Evolutionary conservation across 495 filamentous ascomycete genomes (phyloP).

Genomic region (Aspergillus leporis): DNA sequence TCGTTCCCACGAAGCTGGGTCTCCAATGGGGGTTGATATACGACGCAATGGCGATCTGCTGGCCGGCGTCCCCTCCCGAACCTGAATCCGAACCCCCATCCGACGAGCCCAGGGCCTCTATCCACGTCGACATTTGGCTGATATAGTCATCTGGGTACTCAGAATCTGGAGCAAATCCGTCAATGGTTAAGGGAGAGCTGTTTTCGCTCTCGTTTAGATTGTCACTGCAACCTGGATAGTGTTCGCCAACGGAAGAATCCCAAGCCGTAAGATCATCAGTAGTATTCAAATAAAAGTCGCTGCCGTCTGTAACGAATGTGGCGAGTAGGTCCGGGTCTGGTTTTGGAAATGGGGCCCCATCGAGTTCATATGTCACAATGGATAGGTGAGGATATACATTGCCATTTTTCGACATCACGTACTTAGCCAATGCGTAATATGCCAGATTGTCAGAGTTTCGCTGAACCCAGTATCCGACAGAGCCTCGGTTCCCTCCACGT

Average conservation of each 20-base stretch:
- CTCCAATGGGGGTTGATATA: no score
- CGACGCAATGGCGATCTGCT: no score
- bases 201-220: constrained; percentile 7
- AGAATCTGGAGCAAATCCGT: constrained; percentile 11
- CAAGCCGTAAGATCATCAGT: constrained; percentile 9
- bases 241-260: constrained; percentile 5
- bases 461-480: constrained; percentile 12
- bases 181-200: constrained; percentile 10
- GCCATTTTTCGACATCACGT: constrained; percentile 5
- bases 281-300: constrained; percentile 10
- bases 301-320: constrained; percentile 9
- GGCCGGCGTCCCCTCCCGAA: no score
- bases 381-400: constrained; percentile 4
- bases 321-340: constrained; percentile 2
- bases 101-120: constrained; percentile 6
- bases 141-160: constrained; percentile 7
- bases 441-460: constrained; percentile 13
- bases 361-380: background rate
- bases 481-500: background rate
- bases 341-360: background rate
- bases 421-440: constrained; percentile 15
- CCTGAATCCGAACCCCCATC: constrained; percentile 12
- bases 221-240: constrained; percentile 8
- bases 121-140: constrained; percentile 10
- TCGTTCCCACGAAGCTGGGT: no score